Conservation (phyloP, 305 asterid genomes). For the Lippia alba region DNA sequence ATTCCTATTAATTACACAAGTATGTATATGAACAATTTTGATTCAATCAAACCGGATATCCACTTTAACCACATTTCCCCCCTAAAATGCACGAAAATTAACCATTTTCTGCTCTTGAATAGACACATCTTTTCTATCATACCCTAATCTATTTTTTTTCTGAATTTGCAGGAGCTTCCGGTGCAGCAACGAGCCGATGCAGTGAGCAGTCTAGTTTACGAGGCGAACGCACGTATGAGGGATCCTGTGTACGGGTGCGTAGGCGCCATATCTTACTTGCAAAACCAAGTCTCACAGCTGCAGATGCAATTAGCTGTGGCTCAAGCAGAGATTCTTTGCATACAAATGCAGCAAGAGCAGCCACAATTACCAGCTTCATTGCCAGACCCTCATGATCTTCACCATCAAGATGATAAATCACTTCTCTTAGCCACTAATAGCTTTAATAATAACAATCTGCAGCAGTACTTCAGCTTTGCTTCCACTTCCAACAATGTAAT, state of each 20-base stretch:
- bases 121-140: no score
- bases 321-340: constrained; percentile 69
- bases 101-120: not conserved
- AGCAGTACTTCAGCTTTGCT: constrained; percentile 57
- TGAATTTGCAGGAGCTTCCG: constrained; percentile 55
- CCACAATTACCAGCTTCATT: constrained; percentile 13
- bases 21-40: no score
- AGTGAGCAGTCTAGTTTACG: constrained; percentile 70
- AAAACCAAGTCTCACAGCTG: constrained; percentile 66
- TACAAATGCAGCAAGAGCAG: constrained; percentile 65
- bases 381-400: not conserved
- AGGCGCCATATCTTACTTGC: constrained; percentile 67
- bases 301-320: constrained; percentile 76
- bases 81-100: no score
- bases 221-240: constrained; percentile 67
- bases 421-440: constrained; percentile 42
- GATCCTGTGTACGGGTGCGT: constrained; percentile 79
- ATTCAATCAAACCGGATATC: no score
- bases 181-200: constrained; percentile 65
- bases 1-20: no score
- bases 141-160: not conserved
- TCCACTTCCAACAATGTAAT: constrained; percentile 46
- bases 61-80: no score
- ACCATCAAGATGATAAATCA: constrained; percentile 37
- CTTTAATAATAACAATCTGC: constrained; percentile 45